Evolutionary conservation across 345 rosid species (phyloP).

Genomic region (Hirschfeldia incana): DNA sequence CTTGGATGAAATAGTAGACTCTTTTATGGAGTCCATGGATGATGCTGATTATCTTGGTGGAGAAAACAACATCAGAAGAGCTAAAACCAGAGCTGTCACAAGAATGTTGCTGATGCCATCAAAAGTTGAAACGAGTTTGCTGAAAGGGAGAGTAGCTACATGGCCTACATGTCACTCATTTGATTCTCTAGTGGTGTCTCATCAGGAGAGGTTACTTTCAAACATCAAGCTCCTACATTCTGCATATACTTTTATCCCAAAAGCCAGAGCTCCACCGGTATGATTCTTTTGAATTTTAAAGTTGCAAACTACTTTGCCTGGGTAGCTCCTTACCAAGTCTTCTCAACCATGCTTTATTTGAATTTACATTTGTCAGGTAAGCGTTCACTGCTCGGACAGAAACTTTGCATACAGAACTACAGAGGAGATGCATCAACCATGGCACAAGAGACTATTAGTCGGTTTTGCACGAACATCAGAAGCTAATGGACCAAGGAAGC

Average conservation of each 20-base stretch:
- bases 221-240: conserved; percentile 82
- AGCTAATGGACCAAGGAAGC: conserved; percentile 83
- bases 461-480: conserved; percentile 97
- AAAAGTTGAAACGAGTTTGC: conserved; percentile 54
- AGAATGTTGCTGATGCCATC: conserved; percentile 93
- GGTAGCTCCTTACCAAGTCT: conserved; percentile 30
- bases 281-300: conserved; percentile 23
- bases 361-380: conserved; percentile 51
- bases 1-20: conserved; percentile 66
- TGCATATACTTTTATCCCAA: conserved; percentile 79
- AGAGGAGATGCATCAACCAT: conserved; percentile 86
- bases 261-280: conserved; percentile 96
- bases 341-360: conserved; percentile 24
- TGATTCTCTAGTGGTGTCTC: conserved; percentile 73
- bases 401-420: conserved; percentile 71
- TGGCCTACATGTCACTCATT: conserved; percentile 60
- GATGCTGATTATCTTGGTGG: conserved; percentile 43
- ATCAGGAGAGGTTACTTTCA: conserved; percentile 78
- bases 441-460: conserved; percentile 81
- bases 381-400: conserved; percentile 82
- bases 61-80: conserved; percentile 44
- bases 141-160: conserved; percentile 55
- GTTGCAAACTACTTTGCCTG: no score
- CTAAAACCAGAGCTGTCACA: conserved; percentile 70
- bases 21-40: conserved; percentile 52